Evolutionary conservation across 208 protist species (phyloP), one percentile per base, ranked within the genome.

Genomic region (Trypanosoma avium): DNA sequence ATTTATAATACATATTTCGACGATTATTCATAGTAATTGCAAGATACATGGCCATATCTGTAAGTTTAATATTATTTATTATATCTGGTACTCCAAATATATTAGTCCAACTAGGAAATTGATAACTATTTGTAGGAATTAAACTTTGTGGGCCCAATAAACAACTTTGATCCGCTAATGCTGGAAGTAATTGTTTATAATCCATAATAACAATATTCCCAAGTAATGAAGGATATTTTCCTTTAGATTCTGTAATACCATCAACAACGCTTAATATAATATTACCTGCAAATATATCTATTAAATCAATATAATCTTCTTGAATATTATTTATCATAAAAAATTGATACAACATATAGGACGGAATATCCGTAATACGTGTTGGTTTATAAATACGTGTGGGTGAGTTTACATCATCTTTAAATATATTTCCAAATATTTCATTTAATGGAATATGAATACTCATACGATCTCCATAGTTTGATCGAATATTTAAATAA

Each of bases 121-220:
- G 63, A 56, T 64, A 66, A n/a, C 55, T 53, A 0, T 43, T 33
- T 1, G 21, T 21, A 15, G 69, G 35, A 7, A 24, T 42, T 26
- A 87, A 47, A 5, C 22, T 56, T 61, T 63, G 56, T 17, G 69
- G 43, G 1, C 77, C 75, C 24, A 66, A 30, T 2, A 78, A 35
- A 32, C 79, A 81, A 26, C 48, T 70, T 26, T 82, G 38, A 1
- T 84, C 65, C 10, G 81, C 19, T 13, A 91, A 22, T 15, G 68
- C 38, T 7, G 50, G 30, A 0, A 84, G 0, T 6, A 97, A 43
- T 36, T 82, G 45, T 5, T 73, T 53, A 40, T 67, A 79, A 52
- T 98, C 97, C 45, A 99, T 57, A 9, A 98, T 53, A 2, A 93
- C 83, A 24, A 94, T 81, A 69, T 97, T 98, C 56, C 96, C 97